phyloP scores from a whole-genome alignment of 495 filamentous ascomycete species.

The Penicillium herquei region DNA sequence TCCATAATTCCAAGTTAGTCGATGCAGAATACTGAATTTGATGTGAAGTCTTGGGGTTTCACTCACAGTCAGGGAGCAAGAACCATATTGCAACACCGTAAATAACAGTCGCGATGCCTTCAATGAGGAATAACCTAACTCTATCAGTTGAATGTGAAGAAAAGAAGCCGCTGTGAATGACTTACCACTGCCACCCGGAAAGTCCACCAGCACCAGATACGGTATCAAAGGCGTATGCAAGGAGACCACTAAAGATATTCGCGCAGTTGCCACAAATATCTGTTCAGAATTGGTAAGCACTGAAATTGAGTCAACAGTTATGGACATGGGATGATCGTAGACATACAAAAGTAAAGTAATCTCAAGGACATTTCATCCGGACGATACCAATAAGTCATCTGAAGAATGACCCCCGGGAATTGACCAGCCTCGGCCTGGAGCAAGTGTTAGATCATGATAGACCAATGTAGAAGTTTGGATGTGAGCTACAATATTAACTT shows the following conservation, averaged over 20 bases:
- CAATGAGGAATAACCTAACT: conserved; percentile 31
- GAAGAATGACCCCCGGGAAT: conserved; percentile 35
- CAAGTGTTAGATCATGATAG: not conserved
- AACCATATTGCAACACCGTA: conserved; percentile 31
- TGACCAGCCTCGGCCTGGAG: conserved; percentile 32
- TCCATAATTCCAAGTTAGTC: not conserved
- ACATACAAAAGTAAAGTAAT: conserved; percentile 18
- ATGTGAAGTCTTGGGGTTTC: not conserved
- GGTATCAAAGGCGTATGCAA: conserved; percentile 31
- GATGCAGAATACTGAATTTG: not conserved
- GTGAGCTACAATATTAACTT: too few species aligned
- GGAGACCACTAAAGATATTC: conserved; percentile 30
- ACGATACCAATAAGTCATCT: conserved; percentile 39
- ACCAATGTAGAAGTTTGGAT: too few species aligned
- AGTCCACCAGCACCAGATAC: conserved; percentile 30
- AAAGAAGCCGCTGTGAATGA: not conserved
- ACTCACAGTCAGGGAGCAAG: conserved; percentile 35
- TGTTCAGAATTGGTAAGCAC: not conserved
- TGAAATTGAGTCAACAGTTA: not conserved
- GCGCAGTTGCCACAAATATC: conserved; percentile 34
- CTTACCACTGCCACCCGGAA: conserved; percentile 37
- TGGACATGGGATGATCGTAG: too few species aligned
- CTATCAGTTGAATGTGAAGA: not conserved
- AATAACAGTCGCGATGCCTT: conserved; percentile 37
- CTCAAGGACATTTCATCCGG: conserved; percentile 35